Evolutionary conservation across 139 green algal genomes (phyloP), one percentile per base, ranked within the genome.

Genomic region (Gonium pectorale): DNA sequence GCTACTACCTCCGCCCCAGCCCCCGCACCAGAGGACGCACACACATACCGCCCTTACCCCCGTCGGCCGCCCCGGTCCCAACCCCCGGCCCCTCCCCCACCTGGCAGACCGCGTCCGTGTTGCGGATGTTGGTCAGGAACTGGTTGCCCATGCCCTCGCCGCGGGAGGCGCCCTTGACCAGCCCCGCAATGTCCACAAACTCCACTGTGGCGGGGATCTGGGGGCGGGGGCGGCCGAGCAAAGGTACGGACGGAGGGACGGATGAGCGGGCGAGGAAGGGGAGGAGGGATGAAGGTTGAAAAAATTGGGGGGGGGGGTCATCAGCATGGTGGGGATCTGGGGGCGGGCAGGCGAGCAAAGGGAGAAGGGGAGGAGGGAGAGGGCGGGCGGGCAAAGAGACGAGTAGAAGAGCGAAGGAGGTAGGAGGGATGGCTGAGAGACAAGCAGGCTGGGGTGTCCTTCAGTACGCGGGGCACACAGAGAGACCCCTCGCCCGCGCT

Each of bases 141-240:
- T 99, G 95, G 93, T 99, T 99, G 43, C 97, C 97, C 86, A 99
- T 92, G 43, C 97, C 97, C 88, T 98, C 95, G 27, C 96, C 97
- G 81, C 97, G 94, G 74, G 81, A 93, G 67, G 96, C 96, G 29
- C 96, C 96, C 80, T 96, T 95, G 11, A 99, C 97, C 66, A 99
- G 94, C 3, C 97, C 97, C 41, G 97, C 97, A 86, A 99, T 98
- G 89, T 99, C 97, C 52, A 99, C 97, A 95, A 99, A 99, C 90
- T 99, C 97, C 4, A 99, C 93, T 1, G 89, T 94, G 27, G 97
- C 96, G 19, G 97, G 94, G 13, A 99, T 69, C 91, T 95, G 79
- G 60, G 13, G 11, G 73, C 0, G 56, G 38, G 37, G 26, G n/a
- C n/a, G n/a, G n/a, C n/a, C n/a, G n/a, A n/a, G n/a, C n/a, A n/a